Evolutionary conservation across 257 asterid species (phyloP).

Genomic region (Rehmannia glutinosa): DNA sequence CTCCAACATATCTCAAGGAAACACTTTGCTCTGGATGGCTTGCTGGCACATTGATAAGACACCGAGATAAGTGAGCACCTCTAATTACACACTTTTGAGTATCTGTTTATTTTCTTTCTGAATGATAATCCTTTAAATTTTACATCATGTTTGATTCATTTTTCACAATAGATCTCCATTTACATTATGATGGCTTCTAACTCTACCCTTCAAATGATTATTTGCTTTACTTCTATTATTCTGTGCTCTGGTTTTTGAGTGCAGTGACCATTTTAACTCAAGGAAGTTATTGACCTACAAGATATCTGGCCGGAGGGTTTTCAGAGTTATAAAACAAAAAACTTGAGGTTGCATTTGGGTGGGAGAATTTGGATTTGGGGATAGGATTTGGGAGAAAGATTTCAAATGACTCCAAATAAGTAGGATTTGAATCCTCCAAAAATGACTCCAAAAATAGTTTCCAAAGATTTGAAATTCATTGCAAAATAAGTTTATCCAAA

Average conservation of each 20-base stretch:
- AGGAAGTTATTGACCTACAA: background rate
- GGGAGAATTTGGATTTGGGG: too few species aligned
- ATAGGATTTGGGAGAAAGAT: too few species aligned
- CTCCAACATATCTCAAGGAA: conserved; percentile 83
- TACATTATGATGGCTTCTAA: background rate
- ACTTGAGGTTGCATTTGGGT: too few species aligned
- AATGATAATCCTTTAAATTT: background rate
- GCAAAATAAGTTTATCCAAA: too few species aligned
- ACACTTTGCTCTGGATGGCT: conserved; percentile 95
- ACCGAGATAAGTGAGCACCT: conserved; percentile 62
- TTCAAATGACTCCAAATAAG: too few species aligned
- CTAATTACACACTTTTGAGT: background rate
- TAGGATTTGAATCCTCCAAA: too few species aligned
- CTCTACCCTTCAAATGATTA: background rate
- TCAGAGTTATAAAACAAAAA: too few species aligned
- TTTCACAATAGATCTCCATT: background rate
- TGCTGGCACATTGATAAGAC: conserved; percentile 58
- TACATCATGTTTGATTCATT: background rate
- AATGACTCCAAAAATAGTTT: too few species aligned
- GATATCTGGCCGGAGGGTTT: too few species aligned
- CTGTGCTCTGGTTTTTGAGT: too few species aligned
- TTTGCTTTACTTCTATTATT: too few species aligned
- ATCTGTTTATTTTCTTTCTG: background rate
- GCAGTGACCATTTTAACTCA: background rate
- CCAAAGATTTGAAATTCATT: too few species aligned